These are phyloP conservation scores for Fraxinus platypoda DNA, from an alignment of 305 asterid genomes.

Conservation along the genomic window DNA sequence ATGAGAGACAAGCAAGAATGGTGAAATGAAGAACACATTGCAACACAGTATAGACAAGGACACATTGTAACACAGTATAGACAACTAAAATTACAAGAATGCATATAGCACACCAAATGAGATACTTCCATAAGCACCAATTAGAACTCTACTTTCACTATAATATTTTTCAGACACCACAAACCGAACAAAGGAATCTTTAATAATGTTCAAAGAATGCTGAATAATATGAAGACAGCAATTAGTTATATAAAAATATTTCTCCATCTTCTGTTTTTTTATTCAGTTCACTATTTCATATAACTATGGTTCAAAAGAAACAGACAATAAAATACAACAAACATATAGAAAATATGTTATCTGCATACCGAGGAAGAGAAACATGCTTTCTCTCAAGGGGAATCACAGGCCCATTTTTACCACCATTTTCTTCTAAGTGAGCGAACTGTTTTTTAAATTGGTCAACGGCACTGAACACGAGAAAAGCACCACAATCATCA, in stretches of 20 bases:
- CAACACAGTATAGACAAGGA: background rate
- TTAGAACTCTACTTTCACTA: background rate
- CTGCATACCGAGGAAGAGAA: conserved; percentile 72
- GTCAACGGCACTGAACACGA: conserved; percentile 63
- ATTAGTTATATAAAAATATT: background rate
- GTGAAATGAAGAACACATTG: background rate
- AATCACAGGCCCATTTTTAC: conserved; percentile 49
- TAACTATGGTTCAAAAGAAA: background rate
- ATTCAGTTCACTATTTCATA: background rate
- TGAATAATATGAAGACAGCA: background rate
- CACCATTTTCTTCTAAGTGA: conserved; percentile 69
- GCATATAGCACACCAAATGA: background rate
- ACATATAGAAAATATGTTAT: background rate
- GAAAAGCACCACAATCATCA: conserved; percentile 18
- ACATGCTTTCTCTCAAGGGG: conserved; percentile 74
- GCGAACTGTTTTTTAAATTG: conserved; percentile 73
- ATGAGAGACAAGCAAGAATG: background rate
- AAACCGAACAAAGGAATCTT: background rate
- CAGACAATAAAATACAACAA: background rate
- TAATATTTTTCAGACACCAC: background rate
- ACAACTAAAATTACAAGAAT: background rate
- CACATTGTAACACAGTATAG: background rate
- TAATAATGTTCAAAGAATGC: background rate
- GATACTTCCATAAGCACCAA: background rate
- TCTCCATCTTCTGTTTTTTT: background rate